These are phyloP conservation scores for Quercus dentata DNA, from an alignment of 306 rosid species.

Conservation along the genomic window DNA sequence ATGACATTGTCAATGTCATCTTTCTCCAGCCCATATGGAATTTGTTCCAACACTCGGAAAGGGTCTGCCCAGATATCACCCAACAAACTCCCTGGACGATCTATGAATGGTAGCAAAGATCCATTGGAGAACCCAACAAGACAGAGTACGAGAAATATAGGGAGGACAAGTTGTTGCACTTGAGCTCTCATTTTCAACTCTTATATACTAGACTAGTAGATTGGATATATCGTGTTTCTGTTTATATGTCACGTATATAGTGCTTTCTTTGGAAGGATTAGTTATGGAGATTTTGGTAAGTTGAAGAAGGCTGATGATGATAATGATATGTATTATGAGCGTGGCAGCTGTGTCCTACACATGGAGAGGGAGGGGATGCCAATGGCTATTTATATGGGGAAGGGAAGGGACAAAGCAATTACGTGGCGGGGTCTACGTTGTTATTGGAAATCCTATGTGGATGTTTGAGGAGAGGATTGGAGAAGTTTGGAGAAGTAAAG, in stretches of 20 bases:
- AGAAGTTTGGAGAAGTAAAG: neutral
- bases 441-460: no score
- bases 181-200: constrained; percentile 25
- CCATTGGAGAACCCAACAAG: constrained; percentile 28
- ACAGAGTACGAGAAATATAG: constrained; percentile 22
- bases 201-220: neutral
- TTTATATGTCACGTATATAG: no score
- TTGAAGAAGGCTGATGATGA: neutral
- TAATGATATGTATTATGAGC: neutral
- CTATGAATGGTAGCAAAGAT: constrained; percentile 48
- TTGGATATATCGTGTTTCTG: no score
- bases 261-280: neutral
- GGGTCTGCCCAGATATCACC: constrained; percentile 47
- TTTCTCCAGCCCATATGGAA: constrained; percentile 45
- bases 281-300: neutral
- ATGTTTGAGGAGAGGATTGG: neutral
- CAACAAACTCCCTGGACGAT: constrained; percentile 36
- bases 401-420: neutral
- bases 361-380: neutral
- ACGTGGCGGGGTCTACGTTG: neutral
- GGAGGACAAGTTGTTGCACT: neutral
- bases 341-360: neutral
- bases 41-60: constrained; percentile 48
- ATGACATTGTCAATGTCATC: constrained; percentile 15
- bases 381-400: constrained; percentile 1